Conservation (phyloP, 169 alveolate species). For the Plasmodium chabaudi region DNA sequence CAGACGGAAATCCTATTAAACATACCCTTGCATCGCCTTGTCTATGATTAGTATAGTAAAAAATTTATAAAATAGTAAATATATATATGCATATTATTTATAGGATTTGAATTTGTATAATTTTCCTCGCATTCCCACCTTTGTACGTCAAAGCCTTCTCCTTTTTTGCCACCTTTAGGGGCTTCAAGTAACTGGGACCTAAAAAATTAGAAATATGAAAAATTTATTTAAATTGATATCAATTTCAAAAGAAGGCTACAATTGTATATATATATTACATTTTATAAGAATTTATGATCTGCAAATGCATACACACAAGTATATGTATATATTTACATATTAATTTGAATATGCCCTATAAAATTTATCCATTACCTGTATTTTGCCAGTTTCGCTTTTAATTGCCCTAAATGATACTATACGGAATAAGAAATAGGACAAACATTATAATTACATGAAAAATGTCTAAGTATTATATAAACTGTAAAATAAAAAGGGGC, state of each 20-base stretch:
- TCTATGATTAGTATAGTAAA: conserved; percentile 27
- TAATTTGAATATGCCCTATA: conserved; percentile 8
- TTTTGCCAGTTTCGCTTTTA: conserved; percentile 97
- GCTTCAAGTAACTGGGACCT: conserved; percentile 74
- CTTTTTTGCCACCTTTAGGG: conserved; percentile 69
- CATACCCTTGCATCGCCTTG: conserved; percentile 99
- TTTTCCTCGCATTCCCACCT: conserved; percentile 32
- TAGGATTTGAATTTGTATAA: not conserved
- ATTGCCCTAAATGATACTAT: conserved; percentile 94
- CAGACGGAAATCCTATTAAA: conserved; percentile 99
- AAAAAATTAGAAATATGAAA: not conserved
- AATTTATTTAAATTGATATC: not conserved
- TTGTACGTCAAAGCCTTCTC: conserved; percentile 76
- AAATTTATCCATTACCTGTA: conserved; percentile 89
- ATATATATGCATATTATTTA: not conserved
- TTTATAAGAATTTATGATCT: no score
- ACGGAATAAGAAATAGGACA: not conserved
- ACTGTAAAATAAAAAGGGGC: not conserved
- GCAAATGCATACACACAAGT: no score
- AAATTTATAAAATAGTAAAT: not conserved
- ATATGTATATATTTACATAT: no score
- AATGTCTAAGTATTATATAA: not conserved
- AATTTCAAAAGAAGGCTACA: not conserved
- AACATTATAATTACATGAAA: not conserved
- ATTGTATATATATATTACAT: no score